phyloP scores from a whole-genome alignment of 768 basidiomycete genomes.

The Wakefieldia striispora region DNA sequence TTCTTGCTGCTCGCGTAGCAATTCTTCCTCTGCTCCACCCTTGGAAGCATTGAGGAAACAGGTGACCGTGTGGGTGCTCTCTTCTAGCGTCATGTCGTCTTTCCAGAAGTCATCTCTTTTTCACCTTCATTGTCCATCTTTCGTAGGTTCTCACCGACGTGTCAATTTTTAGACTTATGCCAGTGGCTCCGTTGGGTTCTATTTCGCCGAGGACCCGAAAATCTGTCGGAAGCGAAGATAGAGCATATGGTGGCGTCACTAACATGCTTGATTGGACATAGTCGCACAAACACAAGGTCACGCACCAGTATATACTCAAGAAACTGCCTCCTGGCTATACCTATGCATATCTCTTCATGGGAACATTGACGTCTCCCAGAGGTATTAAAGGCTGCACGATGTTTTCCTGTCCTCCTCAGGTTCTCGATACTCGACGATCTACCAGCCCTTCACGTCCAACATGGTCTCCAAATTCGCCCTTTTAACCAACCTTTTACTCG shows the following conservation, averaged over 20 bases:
- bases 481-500: constrained; percentile 17
- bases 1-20: background rate
- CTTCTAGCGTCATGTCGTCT: background rate
- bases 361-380: background rate
- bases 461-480: constrained; percentile 20
- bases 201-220: background rate
- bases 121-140: background rate
- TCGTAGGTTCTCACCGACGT: too few species aligned
- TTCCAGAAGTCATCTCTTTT: background rate
- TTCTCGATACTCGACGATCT: background rate
- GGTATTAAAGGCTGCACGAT: constrained; percentile 13
- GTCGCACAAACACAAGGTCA: background rate
- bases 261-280: background rate
- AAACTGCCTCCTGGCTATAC: background rate
- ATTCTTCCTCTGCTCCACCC: background rate
- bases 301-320: background rate
- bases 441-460: background rate
- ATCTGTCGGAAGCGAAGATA: background rate
- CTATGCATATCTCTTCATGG: background rate
- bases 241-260: background rate
- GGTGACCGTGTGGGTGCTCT: background rate
- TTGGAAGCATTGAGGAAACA: background rate
- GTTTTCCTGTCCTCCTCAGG: background rate
- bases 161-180: background rate
- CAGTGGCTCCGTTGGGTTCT: background rate